Base-by-base conservation (phyloP, 2,329 filamentous ascomycete species). In the Beauveria medogensis region DNA sequence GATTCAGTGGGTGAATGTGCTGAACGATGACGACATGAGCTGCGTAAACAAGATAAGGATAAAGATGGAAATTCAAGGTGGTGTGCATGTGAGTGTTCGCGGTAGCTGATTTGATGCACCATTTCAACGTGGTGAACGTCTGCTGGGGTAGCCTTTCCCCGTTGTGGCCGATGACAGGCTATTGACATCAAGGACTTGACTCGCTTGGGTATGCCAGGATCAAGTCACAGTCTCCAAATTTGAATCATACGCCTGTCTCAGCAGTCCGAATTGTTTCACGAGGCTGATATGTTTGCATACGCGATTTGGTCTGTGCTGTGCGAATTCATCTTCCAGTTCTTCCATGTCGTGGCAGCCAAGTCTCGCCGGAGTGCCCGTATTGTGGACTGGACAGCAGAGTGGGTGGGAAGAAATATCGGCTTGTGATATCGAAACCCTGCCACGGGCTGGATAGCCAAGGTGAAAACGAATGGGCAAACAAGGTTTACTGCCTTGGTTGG, bases 21-120 rank as follows among this genome's bases (percentile, higher is more conserved):
- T 46, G 26, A 18, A n/a, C 40, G 9, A 55, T 55, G 53, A 55
- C 53, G 53, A 55, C 53, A 55, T 46, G 53, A 44, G 22, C 51
- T 37, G 26, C 41, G 41, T 20, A 10, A 37, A 16, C 12, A 37
- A 37, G 34, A 37, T 37, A 37, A 37, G 14, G 34, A 37, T 14
- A 37, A 37, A 37, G 34, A 37, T 16, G 34, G 14, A 3, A 16
- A 16, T 5, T 37, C 34, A 37, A 37, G 34, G 14, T 37, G 34
- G 34, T 16, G 5, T 37, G 34, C 34, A 37, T 37, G 34, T 16
- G 34, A 37, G 34, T 37, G 5, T 16, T 37, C 12, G 34, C 5
- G 2, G 34, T 37, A 37, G 34, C 34, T 37, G 34, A 37, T 16
- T 37, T 14, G 34, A 37, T 37, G 34, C 14, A 37, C 34, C 12